A percentile compares a stretch with the other conserved stretches of the same genome.
Evolutionary conservation across 495 filamentous ascomycete genomes (phyloP).

Genomic region (Penicillium cataractarum): DNA sequence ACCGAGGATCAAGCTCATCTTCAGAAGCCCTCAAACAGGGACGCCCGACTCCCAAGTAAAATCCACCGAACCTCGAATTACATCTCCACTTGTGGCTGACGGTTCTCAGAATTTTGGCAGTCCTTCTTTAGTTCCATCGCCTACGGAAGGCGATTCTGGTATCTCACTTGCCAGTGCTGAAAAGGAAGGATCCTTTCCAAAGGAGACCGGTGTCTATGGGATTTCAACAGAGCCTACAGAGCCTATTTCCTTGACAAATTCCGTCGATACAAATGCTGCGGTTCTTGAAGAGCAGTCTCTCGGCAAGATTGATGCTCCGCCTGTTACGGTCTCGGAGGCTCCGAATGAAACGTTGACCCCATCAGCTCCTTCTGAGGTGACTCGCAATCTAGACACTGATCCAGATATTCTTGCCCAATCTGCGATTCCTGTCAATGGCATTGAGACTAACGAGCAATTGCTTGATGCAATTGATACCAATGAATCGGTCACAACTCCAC

Average conservation of each 20-base stretch:
- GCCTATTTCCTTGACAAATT: no score
- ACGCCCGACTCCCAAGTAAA: background rate
- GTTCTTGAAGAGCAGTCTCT: background rate
- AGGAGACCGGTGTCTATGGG: background rate
- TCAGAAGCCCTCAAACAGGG: background rate
- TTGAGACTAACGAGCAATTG: background rate
- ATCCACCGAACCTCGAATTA: background rate
- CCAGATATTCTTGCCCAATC: background rate
- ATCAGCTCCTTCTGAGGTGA: background rate
- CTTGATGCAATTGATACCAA: background rate
- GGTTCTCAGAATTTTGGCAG: background rate
- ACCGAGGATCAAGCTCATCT: background rate
- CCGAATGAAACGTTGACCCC: background rate
- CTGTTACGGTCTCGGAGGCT: background rate
- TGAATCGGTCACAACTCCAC: background rate
- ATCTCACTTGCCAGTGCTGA: conserved; percentile 5
- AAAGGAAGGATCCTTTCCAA: background rate
- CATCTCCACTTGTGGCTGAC: background rate
- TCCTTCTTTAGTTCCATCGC: background rate
- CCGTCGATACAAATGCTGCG: background rate
- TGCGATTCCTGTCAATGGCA: background rate
- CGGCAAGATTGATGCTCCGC: background rate
- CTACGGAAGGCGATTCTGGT: conserved; percentile 5
- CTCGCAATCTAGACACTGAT: background rate
- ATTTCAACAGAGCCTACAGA: background rate